Conservation (phyloP, 2,329 filamentous ascomycete genomes). For the Paracoccidioides brasiliensis region DNA sequence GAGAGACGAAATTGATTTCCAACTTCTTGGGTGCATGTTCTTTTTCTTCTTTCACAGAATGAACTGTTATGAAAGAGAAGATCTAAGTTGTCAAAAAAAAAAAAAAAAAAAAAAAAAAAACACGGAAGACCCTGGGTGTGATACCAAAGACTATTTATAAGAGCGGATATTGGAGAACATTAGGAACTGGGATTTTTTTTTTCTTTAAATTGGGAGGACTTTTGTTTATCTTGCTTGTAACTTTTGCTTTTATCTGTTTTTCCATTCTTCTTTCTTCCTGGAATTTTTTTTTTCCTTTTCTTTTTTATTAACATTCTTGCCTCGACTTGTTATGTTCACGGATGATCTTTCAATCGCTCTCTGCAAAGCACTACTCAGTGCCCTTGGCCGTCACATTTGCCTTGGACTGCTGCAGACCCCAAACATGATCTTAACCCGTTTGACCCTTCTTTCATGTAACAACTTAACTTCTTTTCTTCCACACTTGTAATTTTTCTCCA, state of each 20-base stretch:
- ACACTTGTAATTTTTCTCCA: neutral
- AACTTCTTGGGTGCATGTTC: neutral
- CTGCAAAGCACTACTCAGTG: neutral
- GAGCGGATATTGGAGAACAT: conserved; percentile 1
- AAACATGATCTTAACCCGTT: neutral
- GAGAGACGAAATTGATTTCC: neutral
- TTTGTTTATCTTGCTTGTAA: neutral
- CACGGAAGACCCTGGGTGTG: neutral
- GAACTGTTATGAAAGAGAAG: neutral
- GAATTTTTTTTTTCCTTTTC: neutral
- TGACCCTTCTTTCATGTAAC: neutral
- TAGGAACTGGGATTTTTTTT: neutral
- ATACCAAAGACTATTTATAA: neutral
- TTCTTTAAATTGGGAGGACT: neutral
- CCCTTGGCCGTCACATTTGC: neutral
- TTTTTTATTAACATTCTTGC: neutral
- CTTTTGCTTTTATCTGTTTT: neutral
- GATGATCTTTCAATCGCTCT: neutral
- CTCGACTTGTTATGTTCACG: neutral
- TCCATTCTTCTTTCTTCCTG: neutral
- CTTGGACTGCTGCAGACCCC: neutral
- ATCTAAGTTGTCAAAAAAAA: neutral
- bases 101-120: neutral
- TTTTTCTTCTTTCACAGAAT: neutral
- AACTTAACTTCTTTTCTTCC: neutral